Evolutionary conservation across 371 early-diverging fungal genomes (phyloP).

Genomic region (Mortierella sp.): DNA sequence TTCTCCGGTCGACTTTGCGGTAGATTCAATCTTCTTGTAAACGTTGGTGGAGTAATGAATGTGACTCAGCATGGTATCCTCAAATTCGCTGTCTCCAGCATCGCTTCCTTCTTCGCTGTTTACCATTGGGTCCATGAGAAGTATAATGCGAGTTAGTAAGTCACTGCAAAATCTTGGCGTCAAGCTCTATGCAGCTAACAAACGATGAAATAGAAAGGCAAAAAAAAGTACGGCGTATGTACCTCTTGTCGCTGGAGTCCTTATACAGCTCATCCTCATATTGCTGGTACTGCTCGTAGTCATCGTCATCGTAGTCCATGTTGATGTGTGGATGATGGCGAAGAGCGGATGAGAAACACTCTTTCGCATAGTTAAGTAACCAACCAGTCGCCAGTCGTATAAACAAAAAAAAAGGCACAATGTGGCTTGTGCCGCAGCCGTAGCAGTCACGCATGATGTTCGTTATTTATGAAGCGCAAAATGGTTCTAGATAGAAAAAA

Average conservation of each 20-base stretch:
- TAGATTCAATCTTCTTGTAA: conserved; percentile 19
- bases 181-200: too few species aligned
- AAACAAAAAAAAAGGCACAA: conserved; percentile 1
- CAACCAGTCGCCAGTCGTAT: background rate
- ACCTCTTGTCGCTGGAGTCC: conserved; percentile 36
- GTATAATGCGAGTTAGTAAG: too few species aligned
- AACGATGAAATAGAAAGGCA: too few species aligned
- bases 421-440: conserved; percentile 13
- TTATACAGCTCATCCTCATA: conserved; percentile 52
- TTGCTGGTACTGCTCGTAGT: conserved; percentile 35
- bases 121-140: too few species aligned
- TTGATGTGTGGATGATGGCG: background rate
- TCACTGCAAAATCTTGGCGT: too few species aligned
- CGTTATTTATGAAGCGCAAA: too few species aligned
- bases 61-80: conserved; percentile 39
- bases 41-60: conserved; percentile 48
- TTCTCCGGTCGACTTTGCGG: conserved; percentile 1
- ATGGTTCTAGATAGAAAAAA: too few species aligned
- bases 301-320: conserved; percentile 54
- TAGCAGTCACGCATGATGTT: background rate
- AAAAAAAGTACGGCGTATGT: background rate
- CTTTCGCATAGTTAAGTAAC: background rate
- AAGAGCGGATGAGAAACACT: background rate
- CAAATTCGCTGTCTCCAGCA: conserved; percentile 49
- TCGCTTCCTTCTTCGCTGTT: conserved; percentile 4